Conservation (phyloP, 768 basidiomycete species). For the Lentinus tigrinus region DNA sequence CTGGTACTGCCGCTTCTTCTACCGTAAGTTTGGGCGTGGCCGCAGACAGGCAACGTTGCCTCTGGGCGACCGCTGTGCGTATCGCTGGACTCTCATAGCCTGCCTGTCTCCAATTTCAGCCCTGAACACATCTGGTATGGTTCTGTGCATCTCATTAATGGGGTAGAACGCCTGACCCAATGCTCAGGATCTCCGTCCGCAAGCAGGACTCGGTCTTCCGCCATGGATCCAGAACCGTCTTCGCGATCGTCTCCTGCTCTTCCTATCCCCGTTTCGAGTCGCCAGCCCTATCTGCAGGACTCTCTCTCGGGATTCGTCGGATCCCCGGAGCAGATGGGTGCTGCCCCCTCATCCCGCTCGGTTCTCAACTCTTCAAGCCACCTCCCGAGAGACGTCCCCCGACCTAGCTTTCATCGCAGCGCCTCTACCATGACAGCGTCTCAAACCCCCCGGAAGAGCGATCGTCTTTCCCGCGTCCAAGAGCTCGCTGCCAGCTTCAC, state of each 20-base stretch:
- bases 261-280: neutral
- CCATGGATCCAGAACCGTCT: neutral
- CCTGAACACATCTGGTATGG: no score
- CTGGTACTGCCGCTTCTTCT: no score
- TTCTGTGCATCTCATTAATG: no score
- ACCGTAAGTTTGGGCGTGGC: no score
- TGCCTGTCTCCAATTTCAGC: no score
- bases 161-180: no score
- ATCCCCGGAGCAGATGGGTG: slow-evolving; percentile 14
- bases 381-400: neutral
- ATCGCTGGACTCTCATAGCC: no score
- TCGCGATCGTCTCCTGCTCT: neutral
- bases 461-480: slow-evolving; percentile 10
- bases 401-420: slow-evolving; percentile 15
- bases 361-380: neutral
- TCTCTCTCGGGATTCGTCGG: slow-evolving; percentile 5
- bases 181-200: no score
- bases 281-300: neutral
- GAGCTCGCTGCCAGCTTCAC: slow-evolving; percentile 9
- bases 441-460: neutral
- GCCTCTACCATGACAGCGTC: slow-evolving; percentile 6
- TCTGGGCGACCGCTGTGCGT: no score
- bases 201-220: neutral
- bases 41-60: no score
- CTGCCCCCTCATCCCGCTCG: neutral